Conservation (phyloP, 352 stramenopile species). For the Aphanomyces astaci region DNA sequence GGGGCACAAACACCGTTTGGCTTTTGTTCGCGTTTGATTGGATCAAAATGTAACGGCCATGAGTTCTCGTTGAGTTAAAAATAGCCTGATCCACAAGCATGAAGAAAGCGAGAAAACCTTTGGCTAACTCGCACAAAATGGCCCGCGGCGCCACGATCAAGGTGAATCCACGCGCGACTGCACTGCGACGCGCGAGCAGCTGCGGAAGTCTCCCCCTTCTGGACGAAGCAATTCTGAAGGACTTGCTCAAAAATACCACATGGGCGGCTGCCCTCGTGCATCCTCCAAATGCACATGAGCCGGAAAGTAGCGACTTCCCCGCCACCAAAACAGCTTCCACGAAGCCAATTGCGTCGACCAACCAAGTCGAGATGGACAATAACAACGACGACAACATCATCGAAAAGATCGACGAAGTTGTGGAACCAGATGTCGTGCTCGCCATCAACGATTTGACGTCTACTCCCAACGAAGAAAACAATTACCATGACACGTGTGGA, state of each 20-base stretch:
- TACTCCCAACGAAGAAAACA: no score
- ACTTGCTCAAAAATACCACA: not conserved
- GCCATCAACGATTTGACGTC: no score
- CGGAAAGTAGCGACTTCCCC: no score
- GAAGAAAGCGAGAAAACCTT: not conserved
- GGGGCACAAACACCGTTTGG: no score
- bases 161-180: not conserved
- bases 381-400: not conserved
- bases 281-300: no score
- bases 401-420: not conserved
- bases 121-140: not conserved
- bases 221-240: not conserved
- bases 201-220: not conserved
- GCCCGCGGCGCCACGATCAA: not conserved
- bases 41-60: not conserved
- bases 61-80: not conserved
- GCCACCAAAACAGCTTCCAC: no score
- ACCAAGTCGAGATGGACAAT: not conserved
- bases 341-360: not conserved
- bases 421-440: no score
- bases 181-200: conserved; percentile 1
- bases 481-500: no score
- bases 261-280: no score
- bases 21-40: no score
- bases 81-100: no score